Percentiles rank a stretch among this genome's conserved stretches.
Conservation (phyloP, 1,284 basidiomycete genomes). For the Fereydounia khargensis region DNA sequence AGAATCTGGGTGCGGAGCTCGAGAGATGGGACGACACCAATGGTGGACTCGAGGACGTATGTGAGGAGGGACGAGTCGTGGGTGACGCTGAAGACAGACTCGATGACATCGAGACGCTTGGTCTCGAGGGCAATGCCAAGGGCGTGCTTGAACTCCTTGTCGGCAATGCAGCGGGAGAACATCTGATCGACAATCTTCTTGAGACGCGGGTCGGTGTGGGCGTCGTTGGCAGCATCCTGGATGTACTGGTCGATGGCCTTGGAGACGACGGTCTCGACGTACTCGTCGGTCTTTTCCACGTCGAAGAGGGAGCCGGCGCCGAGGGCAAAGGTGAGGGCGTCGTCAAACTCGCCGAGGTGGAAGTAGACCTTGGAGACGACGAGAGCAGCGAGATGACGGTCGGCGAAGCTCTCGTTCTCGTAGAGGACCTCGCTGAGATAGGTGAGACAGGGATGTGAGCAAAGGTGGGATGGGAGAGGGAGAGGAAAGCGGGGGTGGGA, state of each 20-base stretch:
- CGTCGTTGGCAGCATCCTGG: slow-evolving; percentile 9
- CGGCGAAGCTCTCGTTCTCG: slow-evolving; percentile 48
- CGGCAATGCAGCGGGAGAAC: slow-evolving; percentile 51
- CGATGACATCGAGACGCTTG: slow-evolving; percentile 50
- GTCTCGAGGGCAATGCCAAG: slow-evolving; percentile 56
- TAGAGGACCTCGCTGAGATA: slow-evolving; percentile 51
- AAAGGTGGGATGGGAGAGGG: neutral
- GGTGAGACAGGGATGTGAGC: neutral
- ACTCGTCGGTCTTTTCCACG: slow-evolving; percentile 53
- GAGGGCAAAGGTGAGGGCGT: slow-evolving; percentile 55
- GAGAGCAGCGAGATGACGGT: slow-evolving; percentile 53
- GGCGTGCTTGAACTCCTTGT: slow-evolving; percentile 51
- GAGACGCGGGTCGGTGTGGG: slow-evolving; percentile 35
- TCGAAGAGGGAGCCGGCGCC: slow-evolving; percentile 53
- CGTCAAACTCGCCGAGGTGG: slow-evolving; percentile 55
- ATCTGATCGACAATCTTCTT: slow-evolving; percentile 54
- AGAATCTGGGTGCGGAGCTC: slow-evolving; percentile 49
- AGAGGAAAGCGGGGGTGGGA: neutral
- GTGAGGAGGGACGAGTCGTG: slow-evolving; percentile 48
- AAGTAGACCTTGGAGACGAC: slow-evolving; percentile 57
- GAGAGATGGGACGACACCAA: slow-evolving; percentile 45
- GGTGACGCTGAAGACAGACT: slow-evolving; percentile 47
- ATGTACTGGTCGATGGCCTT: slow-evolving; percentile 57
- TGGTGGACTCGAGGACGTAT: slow-evolving; percentile 53
- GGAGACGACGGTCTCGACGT: slow-evolving; percentile 55